Evolutionary conservation across 768 basidiomycete genomes (phyloP), one percentile per base, ranked within the genome.

Genomic region (Lentinula guzmanii): DNA sequence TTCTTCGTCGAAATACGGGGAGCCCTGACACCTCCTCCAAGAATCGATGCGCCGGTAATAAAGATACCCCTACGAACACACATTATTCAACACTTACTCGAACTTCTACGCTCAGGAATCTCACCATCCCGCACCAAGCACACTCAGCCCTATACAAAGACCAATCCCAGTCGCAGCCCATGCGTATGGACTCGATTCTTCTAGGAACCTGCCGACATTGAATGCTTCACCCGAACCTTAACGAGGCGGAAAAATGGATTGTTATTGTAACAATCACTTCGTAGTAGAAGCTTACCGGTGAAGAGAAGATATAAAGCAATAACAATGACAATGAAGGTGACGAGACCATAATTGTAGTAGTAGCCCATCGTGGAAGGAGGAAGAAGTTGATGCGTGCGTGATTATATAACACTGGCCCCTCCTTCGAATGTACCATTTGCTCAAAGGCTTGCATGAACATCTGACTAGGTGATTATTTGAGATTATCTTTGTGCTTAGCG

Each of bases 1-100:
- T 99, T 99, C 84, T 99, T 98, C 18, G 96, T 98, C 53, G 89
- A 84, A 59, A 99, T 98, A 65, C 96, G 82, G 10, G 96, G 96
- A 52, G 94, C 83, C 46, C 95, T 81, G 9, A 98, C 94, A 69
- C 95, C 95, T 70, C 95, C 97, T 50, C 96, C 96, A 34, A 99
- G 81, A 66, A 99, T 95, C 34, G 94, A 96, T n/a, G 95, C 77
- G 59, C 97, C 97, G 0, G 97, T 98, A 60, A 98, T 77, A 79
- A 96, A 94, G 71, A 99, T 98, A 55, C 96, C 96, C 96, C 96
- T 98, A 63, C 37, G 37, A 8, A 28, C 63, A 33, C 55, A 46
- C 35, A 61, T 63, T 35, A 63, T 33, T 46, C 15, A 52, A 35
- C 16, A 41, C 21, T 7, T 5, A 34, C 24, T 37, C 4, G 61